Percentiles rank a stretch among this genome's conserved stretches.
These are phyloP conservation scores for Pythium phragmiticola DNA, from an alignment of 352 stramenopile species.

Conservation along the genomic window DNA sequence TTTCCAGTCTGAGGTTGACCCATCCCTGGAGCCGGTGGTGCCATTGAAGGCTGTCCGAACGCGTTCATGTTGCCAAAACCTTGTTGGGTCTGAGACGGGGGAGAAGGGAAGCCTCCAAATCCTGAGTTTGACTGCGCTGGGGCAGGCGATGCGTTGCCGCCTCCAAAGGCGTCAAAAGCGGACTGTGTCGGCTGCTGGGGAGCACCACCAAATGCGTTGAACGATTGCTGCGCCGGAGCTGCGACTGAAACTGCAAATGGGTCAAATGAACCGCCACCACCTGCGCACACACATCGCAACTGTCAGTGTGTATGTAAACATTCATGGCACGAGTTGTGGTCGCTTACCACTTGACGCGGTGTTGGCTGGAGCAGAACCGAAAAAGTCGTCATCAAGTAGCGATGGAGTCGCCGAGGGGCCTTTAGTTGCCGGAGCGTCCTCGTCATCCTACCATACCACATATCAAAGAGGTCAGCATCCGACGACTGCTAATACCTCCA, in stretches of 20 bases:
- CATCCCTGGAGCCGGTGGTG: conserved; percentile 20
- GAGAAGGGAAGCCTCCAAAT: conserved; percentile 11
- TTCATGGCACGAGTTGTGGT: neutral
- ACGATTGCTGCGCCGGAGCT: conserved; percentile 34
- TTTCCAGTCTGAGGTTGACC: conserved; percentile 29
- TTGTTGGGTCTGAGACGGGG: conserved; percentile 38
- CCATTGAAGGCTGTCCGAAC: conserved; percentile 36
- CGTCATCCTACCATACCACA: conserved; percentile 25
- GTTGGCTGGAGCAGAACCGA: conserved; percentile 37
- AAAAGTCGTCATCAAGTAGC: conserved; percentile 79
- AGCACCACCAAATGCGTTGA: conserved; percentile 52
- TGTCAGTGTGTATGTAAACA: conserved; percentile 13
- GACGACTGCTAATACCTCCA: conserved; percentile 1
- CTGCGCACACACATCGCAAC: conserved; percentile 8
- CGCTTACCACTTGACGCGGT: conserved; percentile 20
- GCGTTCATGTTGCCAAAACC: conserved; percentile 37
- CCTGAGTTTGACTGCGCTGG: conserved; percentile 27
- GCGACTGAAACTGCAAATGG: conserved; percentile 54
- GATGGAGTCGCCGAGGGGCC: conserved; percentile 60
- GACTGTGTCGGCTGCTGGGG: conserved; percentile 42
- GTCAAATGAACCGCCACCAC: conserved; percentile 51
- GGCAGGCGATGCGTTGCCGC: conserved; percentile 4
- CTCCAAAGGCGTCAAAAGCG: conserved; percentile 64
- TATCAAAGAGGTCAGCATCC: neutral
- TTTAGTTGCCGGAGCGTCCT: conserved; percentile 44